Evolutionary conservation across 2,329 filamentous ascomycete species (phyloP), one percentile per base, ranked within the genome.

Genomic region (Fusarium stilboides): DNA sequence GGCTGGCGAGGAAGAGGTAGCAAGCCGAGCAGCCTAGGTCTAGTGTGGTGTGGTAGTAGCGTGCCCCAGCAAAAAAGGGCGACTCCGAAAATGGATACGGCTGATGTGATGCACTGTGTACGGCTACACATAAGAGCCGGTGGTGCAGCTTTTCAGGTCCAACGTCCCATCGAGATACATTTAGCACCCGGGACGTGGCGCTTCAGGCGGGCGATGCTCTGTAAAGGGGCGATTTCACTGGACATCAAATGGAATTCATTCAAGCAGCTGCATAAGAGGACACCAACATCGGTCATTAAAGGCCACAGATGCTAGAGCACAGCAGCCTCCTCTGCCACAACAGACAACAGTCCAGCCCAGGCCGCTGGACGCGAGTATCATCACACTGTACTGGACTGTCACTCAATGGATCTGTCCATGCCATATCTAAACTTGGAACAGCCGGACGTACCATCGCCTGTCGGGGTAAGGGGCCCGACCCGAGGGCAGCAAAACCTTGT

Each of bases 351-450:
- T 12, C 28, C 5, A 43, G 19, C 22, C 13, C 17, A 28, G 10
- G 19, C 26, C 12, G 9, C 28, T 28, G 13, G 55, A 43, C 19
- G 12, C 15, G 28, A 34, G 31, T 54, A 47, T 33, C 50, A 56
- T 40, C 20, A 43, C 45, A 70, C 67, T 64, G 63, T 70, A 54
- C 49, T 20, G 51, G 26, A 57, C 67, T 65, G 61, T 65, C 62
- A 65, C 62, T 65, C 36, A 34, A 65, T 65, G 42, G 62, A 60
- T 65, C 62, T 54, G 36, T 54, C 53, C 46, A 54, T 65, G 47
- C 40, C 61, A 43, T 57, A 44, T 70, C 68, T 70, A 70, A 65
- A 70, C 68, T 70, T 70, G 68, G 68, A 70, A 70, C 68, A 70
- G 12, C 54, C 68, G 37, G 56, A 47, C 61, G 58, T 65, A 62